Evolutionary conservation across 2,329 filamentous ascomycete species (phyloP).

Genomic region (Aspergillus latus): DNA sequence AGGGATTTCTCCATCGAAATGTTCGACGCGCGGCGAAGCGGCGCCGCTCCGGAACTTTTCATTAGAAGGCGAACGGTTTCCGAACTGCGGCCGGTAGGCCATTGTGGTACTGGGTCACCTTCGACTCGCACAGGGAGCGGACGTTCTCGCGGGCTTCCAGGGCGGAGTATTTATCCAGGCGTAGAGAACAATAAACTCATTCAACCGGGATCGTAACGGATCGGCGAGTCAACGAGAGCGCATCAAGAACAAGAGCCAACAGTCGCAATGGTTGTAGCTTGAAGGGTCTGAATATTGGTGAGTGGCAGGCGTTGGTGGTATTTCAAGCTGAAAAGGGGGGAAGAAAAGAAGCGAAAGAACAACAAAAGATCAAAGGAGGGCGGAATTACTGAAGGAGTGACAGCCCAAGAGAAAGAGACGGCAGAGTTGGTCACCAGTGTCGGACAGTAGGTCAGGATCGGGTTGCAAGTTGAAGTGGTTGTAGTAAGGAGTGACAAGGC

Average conservation of each 20-base stretch:
- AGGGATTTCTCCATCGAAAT: slow-evolving; percentile 73
- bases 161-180: background rate
- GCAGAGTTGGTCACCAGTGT: slow-evolving; percentile 15
- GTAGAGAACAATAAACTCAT: slow-evolving; percentile 18
- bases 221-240: slow-evolving; percentile 8
- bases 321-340: background rate
- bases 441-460: slow-evolving; percentile 15
- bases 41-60: slow-evolving; percentile 57
- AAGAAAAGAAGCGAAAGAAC: background rate
- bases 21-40: slow-evolving; percentile 68
- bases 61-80: slow-evolving; percentile 61
- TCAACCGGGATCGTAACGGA: slow-evolving; percentile 9
- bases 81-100: slow-evolving; percentile 57
- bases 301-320: slow-evolving; percentile 7
- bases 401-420: slow-evolving; percentile 16
- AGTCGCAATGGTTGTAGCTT: slow-evolving; percentile 1
- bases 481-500: slow-evolving; percentile 19
- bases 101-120: slow-evolving; percentile 37
- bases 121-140: slow-evolving; percentile 11
- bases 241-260: slow-evolving; percentile 12
- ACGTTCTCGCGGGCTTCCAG: background rate
- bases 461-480: slow-evolving; percentile 15
- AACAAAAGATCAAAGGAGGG: slow-evolving; percentile 10
- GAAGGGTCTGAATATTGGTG: slow-evolving; percentile 7
- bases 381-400: slow-evolving; percentile 23